Percentiles rank a stretch among this genome's conserved stretches.
Evolutionary conservation across 108 stramenopile species (phyloP).

Genomic region (Fragilariopsis cylindrus): DNA sequence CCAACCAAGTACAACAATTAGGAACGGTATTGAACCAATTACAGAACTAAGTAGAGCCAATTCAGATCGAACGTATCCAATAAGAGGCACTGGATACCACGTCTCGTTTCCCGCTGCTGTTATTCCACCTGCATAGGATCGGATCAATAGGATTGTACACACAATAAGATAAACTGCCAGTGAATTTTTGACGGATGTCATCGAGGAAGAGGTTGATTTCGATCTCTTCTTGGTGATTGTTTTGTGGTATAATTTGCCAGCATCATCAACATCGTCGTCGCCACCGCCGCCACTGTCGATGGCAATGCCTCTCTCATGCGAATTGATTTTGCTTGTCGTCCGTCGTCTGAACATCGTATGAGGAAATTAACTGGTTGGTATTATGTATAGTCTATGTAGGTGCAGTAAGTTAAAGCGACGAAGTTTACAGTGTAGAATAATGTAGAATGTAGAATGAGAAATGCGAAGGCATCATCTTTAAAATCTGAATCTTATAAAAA

Average conservation of each 20-base stretch:
- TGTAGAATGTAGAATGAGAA: no score
- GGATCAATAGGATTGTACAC: not conserved
- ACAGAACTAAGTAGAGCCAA: slow-evolving; percentile 4
- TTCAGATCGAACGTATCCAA: slow-evolving; percentile 7
- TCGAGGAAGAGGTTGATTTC: not conserved
- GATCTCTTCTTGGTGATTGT: not conserved
- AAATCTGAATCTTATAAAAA: no score
- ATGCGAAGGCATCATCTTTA: no score
- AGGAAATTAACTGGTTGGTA: no score
- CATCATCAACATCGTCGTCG: not conserved
- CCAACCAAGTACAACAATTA: not conserved
- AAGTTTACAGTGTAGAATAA: no score
- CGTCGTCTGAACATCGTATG: no score
- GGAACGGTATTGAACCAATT: not conserved
- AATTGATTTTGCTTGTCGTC: no score
- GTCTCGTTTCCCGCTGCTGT: slow-evolving; percentile 9
- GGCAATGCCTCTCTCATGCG: no score
- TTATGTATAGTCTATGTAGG: no score
- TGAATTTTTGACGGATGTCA: not conserved
- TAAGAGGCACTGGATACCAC: slow-evolving; percentile 13
- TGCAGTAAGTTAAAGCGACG: no score
- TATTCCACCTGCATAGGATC: slow-evolving; percentile 3
- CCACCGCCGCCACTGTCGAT: not conserved
- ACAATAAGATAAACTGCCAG: not conserved
- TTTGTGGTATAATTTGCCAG: not conserved